phyloP scores from a whole-genome alignment of 2,329 filamentous ascomycete genomes.

The Penicillium sp. region DNA sequence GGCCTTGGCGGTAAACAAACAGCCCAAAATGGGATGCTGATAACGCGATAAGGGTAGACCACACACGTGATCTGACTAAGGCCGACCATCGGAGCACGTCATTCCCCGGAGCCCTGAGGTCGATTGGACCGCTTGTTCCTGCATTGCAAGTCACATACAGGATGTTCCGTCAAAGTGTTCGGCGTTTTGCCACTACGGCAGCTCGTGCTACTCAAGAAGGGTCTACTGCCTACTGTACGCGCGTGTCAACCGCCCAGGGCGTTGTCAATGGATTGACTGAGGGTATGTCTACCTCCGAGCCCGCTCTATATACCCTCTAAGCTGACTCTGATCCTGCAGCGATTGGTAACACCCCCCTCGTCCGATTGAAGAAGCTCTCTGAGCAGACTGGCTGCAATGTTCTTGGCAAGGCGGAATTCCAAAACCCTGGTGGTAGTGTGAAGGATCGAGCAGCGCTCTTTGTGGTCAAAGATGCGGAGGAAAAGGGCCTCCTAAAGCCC shows the following conservation, averaged over 20 bases:
- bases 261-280: slow-evolving; percentile 75
- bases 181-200: slow-evolving; percentile 66
- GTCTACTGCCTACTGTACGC: slow-evolving; percentile 61
- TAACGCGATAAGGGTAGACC: slow-evolving; percentile 5
- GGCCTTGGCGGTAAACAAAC: slow-evolving; percentile 40
- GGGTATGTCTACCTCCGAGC: slow-evolving; percentile 54
- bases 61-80: slow-evolving; percentile 27
- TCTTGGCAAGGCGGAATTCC: slow-evolving; percentile 96
- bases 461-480: slow-evolving; percentile 90
- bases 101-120: slow-evolving; percentile 2
- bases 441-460: slow-evolving; percentile 96
- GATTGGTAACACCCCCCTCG: slow-evolving; percentile 95
- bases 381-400: slow-evolving; percentile 90
- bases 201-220: slow-evolving; percentile 52
- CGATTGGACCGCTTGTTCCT: slow-evolving; percentile 4
- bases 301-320: neutral
- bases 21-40: slow-evolving; percentile 37
- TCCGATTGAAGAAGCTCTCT: slow-evolving; percentile 83
- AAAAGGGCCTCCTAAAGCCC: slow-evolving; percentile 74
- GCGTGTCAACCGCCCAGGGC: slow-evolving; percentile 76
- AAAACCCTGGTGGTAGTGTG: slow-evolving; percentile 93
- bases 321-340: slow-evolving; percentile 53
- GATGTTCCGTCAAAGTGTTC: slow-evolving; percentile 70
- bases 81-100: slow-evolving; percentile 25
- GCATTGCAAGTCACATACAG: slow-evolving; percentile 21